Evolutionary conservation across 257 asterid genomes (phyloP).

Genomic region (Lavandula angustifolia): DNA sequence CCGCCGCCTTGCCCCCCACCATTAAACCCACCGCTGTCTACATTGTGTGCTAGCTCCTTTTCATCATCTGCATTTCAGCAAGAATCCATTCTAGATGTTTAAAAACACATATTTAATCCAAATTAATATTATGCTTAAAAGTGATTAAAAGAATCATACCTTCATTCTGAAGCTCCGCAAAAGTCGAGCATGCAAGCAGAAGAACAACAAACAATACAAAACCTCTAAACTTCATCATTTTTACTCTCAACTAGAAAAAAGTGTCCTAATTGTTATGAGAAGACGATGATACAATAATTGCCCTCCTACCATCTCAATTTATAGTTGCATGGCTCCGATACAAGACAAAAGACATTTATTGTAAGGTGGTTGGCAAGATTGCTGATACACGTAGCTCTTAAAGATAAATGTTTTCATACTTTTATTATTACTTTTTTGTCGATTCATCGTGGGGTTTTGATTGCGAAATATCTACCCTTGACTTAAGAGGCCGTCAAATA

Average conservation of each 20-base stretch:
- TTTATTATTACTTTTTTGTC: background rate
- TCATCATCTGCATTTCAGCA: no score
- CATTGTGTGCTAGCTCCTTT: no score
- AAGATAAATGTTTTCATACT: background rate
- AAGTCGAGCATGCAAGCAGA: conserved; percentile 17
- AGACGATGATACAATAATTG: background rate
- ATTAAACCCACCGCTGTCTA: background rate
- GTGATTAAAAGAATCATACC: background rate
- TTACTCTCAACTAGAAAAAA: no score
- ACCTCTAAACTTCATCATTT: conserved; percentile 17
- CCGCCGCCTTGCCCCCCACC: conserved; percentile 22
- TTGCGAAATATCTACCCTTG: background rate
- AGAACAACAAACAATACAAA: conserved; percentile 13
- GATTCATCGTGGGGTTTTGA: background rate
- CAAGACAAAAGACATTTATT: no score
- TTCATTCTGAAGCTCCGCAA: background rate
- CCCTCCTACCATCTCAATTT: background rate
- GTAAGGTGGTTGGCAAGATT: background rate
- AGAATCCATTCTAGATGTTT: no score
- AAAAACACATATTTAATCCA: no score
- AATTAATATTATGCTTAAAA: no score
- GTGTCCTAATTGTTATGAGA: no score
- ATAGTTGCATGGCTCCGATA: no score
- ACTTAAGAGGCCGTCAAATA: background rate
- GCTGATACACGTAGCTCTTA: conserved; percentile 10